Evolutionary conservation across 805 yeast species (phyloP), one percentile per base, ranked within the genome.

Genomic region (Candida yuanshanica): DNA sequence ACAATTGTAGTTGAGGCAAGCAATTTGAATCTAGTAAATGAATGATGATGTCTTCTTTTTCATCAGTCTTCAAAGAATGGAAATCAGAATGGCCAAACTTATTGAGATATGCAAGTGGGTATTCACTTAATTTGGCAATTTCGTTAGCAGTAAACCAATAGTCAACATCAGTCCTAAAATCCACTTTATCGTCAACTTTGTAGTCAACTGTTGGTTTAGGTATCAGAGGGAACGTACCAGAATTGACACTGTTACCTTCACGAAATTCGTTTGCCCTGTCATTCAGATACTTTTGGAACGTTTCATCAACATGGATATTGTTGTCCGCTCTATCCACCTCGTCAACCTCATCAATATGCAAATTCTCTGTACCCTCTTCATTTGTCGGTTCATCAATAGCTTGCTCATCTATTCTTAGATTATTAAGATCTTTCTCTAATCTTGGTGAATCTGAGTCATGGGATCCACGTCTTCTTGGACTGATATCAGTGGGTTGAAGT

Each of bases 311-410:
- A 2, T 37, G 26, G n/a, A 55, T 23, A 22, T 56, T 55, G 34
- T 45, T 46, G 38, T 52, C 60, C 2, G 23, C 47, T n/a, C 66
- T 67, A 38, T 66, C 62, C 10, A 39, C 43, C 46, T 65, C 68
- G 43, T 70, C 77, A 38, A 73, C 77, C 34, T 73, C 63, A 44
- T 67, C 63, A 44, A 72, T 75, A 18, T 68, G 67, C 59, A 69
- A 65, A 8, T 56, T 44, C 13, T 44, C 45, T 3, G 36, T 27
- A 4, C 20, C 43, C 2, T 49, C 57, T 56, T 13, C 18, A 17
- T 31, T 21, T 17, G 8, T 31, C n/a, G 2, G 20, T 10, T 4
- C 21, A 10, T 12, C 22, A 18, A 3, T 11, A 18, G n/a, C 14
- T 2, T 31, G n/a, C 4, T 18, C 34, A 4, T 31, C 14, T 9